phyloP scores from a whole-genome alignment of 2,329 filamentous ascomycete genomes.

The Drechslerella coelobrocha region DNA sequence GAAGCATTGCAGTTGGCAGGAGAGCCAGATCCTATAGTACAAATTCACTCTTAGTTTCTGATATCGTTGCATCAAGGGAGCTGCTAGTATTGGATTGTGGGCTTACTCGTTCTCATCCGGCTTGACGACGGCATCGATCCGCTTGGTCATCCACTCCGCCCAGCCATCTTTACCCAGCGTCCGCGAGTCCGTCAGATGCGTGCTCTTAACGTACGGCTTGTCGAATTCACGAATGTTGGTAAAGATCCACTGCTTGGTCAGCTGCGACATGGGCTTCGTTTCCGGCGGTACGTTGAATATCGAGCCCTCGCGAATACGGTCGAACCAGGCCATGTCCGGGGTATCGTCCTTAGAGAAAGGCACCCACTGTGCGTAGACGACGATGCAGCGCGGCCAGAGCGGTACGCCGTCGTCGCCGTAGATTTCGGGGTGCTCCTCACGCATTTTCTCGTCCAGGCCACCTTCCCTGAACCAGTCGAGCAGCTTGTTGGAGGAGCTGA shows the following conservation, averaged over 20 bases:
- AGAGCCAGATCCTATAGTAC: constrained; percentile 54
- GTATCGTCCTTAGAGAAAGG: constrained; percentile 59
- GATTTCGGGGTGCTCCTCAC: constrained; percentile 50
- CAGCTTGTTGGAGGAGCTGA: constrained; percentile 60
- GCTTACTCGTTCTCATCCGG: constrained; percentile 59
- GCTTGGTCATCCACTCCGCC: constrained; percentile 58
- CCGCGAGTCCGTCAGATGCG: constrained; percentile 60
- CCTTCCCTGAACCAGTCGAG: constrained; percentile 58
- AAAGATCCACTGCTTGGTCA: constrained; percentile 63
- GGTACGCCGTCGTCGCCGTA: constrained; percentile 55
- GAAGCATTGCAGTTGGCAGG: constrained; percentile 61
- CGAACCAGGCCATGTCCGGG: constrained; percentile 58
- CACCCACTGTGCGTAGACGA: constrained; percentile 64
- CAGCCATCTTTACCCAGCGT: constrained; percentile 59
- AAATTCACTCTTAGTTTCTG: too few relatives aligned
- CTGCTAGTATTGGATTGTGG: too few relatives aligned
- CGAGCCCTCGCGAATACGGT: constrained; percentile 57
- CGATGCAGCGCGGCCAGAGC: constrained; percentile 59
- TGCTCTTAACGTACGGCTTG: constrained; percentile 62
- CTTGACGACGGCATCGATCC: constrained; percentile 59
- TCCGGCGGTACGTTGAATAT: constrained; percentile 55
- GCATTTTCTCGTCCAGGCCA: constrained; percentile 58
- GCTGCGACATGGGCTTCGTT: constrained; percentile 60
- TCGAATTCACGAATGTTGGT: constrained; percentile 61
- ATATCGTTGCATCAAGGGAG: too few relatives aligned